Base-by-base conservation (phyloP, 2,329 filamentous ascomycete genomes). In the Microcyclospora tardicrescens region DNA sequence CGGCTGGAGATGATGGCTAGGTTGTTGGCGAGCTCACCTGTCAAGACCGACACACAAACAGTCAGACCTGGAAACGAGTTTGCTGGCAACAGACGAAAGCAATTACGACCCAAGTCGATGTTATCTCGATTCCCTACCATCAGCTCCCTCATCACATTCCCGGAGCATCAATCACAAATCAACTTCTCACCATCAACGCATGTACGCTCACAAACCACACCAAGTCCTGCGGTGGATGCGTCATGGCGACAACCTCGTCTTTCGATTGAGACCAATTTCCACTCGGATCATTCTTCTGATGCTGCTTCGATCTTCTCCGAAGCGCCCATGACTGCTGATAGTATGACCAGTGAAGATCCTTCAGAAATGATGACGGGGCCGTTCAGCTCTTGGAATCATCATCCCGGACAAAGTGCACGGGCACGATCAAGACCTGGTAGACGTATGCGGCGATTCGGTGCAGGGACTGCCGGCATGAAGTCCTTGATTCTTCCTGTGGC, bases 1-100 rank as follows among this genome's bases (percentile, higher is more conserved):
- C 45, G 60, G 16, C 46, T 63, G 28, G 61, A 63, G 37, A 51
- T 60, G 16, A 51, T 63, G 44, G 58, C 59, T 11, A 54, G 54
- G 15, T 40, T 64, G 15, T 50, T 64, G 5, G 60, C 54, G 6
- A 47, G 54, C 5, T 61, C 60, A 10, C 57, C 60, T 2, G 59
- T 44, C 46, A 55, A 34, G 57, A 61, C 37, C 37, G 57, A 4
- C 56, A 54, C 29, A 48, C 54, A 6, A 49, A 47, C 4, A 46
- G 19, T 8, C 19, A 24, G 19, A 24, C 19, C 19, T 24, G 19
- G 19, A 24, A 24, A 24, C 19, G 19, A 24, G 19, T 24, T 24
- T 24, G 19, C 50, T n/a, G 47, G 50, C 10, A 44, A 43, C 34
- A 36, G 47, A 10, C 45, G 49, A 14, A 43, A 45, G n/a, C 51